Evolutionary conservation across 2,329 filamentous ascomycete genomes (phyloP).

Genomic region (Ascochyta lentis): DNA sequence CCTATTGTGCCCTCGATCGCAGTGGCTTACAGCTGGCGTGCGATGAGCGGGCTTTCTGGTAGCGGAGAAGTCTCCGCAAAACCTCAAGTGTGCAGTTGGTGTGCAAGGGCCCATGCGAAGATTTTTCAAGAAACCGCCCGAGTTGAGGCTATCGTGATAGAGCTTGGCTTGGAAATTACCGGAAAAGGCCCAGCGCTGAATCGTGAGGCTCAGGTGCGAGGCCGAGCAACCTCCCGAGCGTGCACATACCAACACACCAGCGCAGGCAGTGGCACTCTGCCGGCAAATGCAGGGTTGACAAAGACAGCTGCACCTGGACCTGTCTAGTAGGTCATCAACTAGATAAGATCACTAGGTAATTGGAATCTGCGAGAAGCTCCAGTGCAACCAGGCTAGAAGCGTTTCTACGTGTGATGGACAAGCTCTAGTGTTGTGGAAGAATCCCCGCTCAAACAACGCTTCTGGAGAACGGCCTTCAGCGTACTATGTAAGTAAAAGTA

Average conservation of each 20-base stretch:
- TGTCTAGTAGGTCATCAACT: not conserved
- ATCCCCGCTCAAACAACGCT: no score
- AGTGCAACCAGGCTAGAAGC: not conserved
- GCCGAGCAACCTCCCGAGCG: constrained; percentile 38
- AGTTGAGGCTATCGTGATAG: constrained; percentile 17
- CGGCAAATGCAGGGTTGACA: constrained; percentile 18
- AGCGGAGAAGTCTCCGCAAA: constrained; percentile 15
- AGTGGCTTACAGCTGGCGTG: constrained; percentile 2
- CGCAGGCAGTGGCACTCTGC: not conserved
- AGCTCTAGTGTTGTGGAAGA: no score
- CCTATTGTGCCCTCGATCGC: constrained; percentile 17
- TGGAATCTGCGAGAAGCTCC: not conserved
- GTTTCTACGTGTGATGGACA: not conserved
- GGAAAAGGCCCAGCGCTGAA: constrained; percentile 22
- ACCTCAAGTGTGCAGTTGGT: not conserved
- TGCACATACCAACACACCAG: constrained; percentile 2
- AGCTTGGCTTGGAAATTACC: constrained; percentile 24
- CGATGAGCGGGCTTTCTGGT: constrained; percentile 9
- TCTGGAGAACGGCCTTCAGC: no score
- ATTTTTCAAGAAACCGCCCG: constrained; percentile 17
- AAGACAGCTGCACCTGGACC: constrained; percentile 11
- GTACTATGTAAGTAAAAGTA: no score
- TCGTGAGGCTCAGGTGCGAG: constrained; percentile 14
- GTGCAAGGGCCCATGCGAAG: constrained; percentile 17
- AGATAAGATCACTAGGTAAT: not conserved